Conservation (phyloP, 2,329 filamentous ascomycete genomes). For the Cytospora schulzeri region DNA sequence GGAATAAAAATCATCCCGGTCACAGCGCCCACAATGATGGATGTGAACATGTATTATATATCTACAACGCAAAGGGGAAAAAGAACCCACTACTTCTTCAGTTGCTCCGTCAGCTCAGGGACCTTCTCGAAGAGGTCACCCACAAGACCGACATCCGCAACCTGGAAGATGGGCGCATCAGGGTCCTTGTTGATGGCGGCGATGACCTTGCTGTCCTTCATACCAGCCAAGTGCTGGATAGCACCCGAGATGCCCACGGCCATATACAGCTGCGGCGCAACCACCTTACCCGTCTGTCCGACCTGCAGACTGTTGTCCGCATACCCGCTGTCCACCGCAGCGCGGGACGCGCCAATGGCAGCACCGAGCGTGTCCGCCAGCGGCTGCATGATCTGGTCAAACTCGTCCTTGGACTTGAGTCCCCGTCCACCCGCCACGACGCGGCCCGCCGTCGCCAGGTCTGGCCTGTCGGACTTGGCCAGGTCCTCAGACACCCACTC, state of each 20-base stretch:
- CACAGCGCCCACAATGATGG: background rate
- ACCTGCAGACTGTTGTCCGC: constrained; percentile 98
- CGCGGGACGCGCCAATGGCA: constrained; percentile 92
- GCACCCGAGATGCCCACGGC: constrained; percentile 95
- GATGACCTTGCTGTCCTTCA: constrained; percentile 99
- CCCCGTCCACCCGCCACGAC: constrained; percentile 94
- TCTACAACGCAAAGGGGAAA: constrained; percentile 7
- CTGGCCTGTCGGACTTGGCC: constrained; percentile 89
- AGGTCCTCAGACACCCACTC: constrained; percentile 96
- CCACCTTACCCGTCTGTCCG: constrained; percentile 97
- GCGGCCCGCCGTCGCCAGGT: constrained; percentile 83
- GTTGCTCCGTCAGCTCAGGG: constrained; percentile 92
- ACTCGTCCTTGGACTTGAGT: constrained; percentile 97
- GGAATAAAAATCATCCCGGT: background rate
- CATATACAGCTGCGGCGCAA: constrained; percentile 92
- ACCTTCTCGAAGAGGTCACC: constrained; percentile 96
- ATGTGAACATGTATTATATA: constrained; percentile 3
- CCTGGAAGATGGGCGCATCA: constrained; percentile 97
- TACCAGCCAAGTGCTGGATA: constrained; percentile 96
- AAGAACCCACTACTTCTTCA: constrained; percentile 66
- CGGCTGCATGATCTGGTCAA: constrained; percentile 88
- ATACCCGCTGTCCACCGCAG: constrained; percentile 95
- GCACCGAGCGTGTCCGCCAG: constrained; percentile 90
- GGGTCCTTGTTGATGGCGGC: constrained; percentile 97
- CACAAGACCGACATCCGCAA: constrained; percentile 93